These are phyloP conservation scores for Knufia fluminis DNA, from an alignment of 2,329 filamentous ascomycete species.

Conservation along the genomic window DNA sequence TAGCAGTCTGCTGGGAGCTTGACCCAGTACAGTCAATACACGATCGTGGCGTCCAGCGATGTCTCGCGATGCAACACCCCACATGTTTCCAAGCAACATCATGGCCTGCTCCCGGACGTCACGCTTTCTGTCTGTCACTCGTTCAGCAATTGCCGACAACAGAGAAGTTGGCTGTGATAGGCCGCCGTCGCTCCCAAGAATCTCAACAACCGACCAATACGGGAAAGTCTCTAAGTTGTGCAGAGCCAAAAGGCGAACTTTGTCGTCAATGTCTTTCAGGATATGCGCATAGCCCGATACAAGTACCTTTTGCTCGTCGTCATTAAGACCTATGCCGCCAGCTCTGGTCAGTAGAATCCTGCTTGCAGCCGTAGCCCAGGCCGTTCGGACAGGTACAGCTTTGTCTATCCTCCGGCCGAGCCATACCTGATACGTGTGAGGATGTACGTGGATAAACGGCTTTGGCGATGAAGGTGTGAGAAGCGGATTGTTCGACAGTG, in stretches of 20 bases:
- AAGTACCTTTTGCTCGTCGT: constrained; percentile 68
- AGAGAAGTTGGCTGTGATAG: constrained; percentile 69
- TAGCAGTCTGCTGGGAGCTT: constrained; percentile 75
- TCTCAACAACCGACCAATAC: constrained; percentile 70
- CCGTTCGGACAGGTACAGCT: constrained; percentile 67
- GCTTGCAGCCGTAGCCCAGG: constrained; percentile 76
- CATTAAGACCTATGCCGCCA: constrained; percentile 76
- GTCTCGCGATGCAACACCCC: constrained; percentile 86
- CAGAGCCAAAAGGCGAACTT: constrained; percentile 80
- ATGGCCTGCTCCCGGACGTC: constrained; percentile 79
- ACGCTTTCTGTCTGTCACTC: constrained; percentile 77
- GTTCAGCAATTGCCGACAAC: constrained; percentile 71
- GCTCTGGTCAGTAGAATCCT: constrained; percentile 86
- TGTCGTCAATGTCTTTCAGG: constrained; percentile 80
- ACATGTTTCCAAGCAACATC: constrained; percentile 72
- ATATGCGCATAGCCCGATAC: constrained; percentile 68
- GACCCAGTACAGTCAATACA: constrained; percentile 64
- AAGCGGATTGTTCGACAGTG: constrained; percentile 48
- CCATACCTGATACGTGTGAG: constrained; percentile 71
- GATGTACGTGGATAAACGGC: constrained; percentile 77
- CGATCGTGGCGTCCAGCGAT: constrained; percentile 73
- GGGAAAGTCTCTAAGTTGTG: constrained; percentile 72
- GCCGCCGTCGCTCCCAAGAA: constrained; percentile 67
- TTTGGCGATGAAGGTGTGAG: constrained; percentile 78
- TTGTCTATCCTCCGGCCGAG: constrained; percentile 81